phyloP scores from a whole-genome alignment of 192 early-diverging fungal species.

The Diversispora eburnea region DNA sequence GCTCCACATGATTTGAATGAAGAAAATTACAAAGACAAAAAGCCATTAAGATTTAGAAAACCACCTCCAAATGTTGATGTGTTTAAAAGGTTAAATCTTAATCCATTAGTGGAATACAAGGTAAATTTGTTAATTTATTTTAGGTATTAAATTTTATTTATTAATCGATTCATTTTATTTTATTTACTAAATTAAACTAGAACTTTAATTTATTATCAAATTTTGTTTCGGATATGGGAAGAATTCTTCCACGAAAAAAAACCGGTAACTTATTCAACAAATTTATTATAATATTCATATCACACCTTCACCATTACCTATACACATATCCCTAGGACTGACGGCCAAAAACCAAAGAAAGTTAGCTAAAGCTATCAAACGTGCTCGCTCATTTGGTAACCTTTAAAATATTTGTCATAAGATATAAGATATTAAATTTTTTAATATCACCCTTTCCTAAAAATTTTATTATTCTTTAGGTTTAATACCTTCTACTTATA shows the following conservation, averaged over 20 bases:
- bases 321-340: slow-evolving; percentile 30
- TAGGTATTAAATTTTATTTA: slow-evolving; percentile 14
- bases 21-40: slow-evolving; percentile 10
- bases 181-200: background rate
- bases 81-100: slow-evolving; percentile 37
- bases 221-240: slow-evolving; percentile 50
- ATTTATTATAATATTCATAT: no score
- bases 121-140: background rate
- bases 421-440: background rate
- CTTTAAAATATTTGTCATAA: background rate
- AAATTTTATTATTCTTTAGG: background rate
- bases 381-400: slow-evolving; percentile 46
- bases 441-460: background rate
- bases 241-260: slow-evolving; percentile 40
- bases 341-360: slow-evolving; percentile 48
- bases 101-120: slow-evolving; percentile 49
- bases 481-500: slow-evolving; percentile 14
- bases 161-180: background rate
- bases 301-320: no score
- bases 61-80: slow-evolving; percentile 33
- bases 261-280: slow-evolving; percentile 33
- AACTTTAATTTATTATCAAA: slow-evolving; percentile 39
- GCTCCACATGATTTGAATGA: slow-evolving; percentile 6
- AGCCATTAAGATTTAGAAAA: background rate
- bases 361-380: slow-evolving; percentile 44